These are phyloP conservation scores for Fusarium fujikuroi DNA, from an alignment of 2,329 filamentous ascomycete genomes.

Conservation along the genomic window DNA sequence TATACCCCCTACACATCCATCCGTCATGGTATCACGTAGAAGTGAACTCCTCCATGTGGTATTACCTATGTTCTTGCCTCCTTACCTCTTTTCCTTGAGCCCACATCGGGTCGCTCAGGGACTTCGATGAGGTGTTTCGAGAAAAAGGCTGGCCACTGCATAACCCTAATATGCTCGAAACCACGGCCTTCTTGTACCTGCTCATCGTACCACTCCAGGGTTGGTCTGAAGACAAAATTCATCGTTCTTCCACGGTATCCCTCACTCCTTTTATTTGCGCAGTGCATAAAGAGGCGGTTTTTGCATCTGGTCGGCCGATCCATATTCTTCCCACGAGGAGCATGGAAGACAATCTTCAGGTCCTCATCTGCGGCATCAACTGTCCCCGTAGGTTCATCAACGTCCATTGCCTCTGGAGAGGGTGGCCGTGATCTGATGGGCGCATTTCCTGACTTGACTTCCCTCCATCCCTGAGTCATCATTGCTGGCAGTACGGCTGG, in stretches of 20 bases:
- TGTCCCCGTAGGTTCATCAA: conserved; percentile 9
- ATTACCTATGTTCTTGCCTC: not conserved
- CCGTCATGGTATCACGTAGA: conserved; percentile 13
- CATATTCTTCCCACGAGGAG: conserved; percentile 50
- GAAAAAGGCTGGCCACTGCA: conserved; percentile 56
- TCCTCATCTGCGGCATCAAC: conserved; percentile 24
- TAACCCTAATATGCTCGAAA: conserved; percentile 61
- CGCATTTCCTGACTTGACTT: conserved; percentile 39
- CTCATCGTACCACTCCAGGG: conserved; percentile 62
- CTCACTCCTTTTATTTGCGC: conserved; percentile 22
- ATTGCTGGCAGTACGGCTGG: conserved; percentile 50
- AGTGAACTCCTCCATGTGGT: not conserved
- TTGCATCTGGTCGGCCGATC: conserved; percentile 47
- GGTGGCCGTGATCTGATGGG: not conserved
- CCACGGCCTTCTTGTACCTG: conserved; percentile 59
- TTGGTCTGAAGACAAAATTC: conserved; percentile 58
- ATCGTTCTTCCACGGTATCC: not conserved
- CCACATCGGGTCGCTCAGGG: conserved; percentile 28
- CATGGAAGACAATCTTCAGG: conserved; percentile 58
- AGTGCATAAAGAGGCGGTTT: conserved; percentile 58
- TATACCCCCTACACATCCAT: conserved; percentile 19
- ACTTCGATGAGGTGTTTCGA: conserved; percentile 42
- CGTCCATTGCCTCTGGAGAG: conserved; percentile 32
- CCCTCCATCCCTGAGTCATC: conserved; percentile 51
- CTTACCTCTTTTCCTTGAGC: not conserved